Evolutionary conservation across 345 rosid species (phyloP), one percentile per base, ranked within the genome.

Genomic region (Pugionium cornutum): DNA sequence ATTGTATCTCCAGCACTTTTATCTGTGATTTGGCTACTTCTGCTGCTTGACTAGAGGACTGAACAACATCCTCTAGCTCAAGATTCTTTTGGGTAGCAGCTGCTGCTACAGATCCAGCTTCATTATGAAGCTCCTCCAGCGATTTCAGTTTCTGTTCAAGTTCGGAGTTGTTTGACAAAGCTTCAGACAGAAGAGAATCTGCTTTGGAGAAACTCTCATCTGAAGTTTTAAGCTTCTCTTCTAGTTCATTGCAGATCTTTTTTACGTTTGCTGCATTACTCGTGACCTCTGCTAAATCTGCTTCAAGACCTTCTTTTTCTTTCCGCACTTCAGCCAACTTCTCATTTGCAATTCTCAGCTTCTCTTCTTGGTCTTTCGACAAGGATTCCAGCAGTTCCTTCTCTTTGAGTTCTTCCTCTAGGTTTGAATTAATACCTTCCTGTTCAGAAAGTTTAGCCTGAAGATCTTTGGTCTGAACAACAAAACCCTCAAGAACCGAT

Each of bases 131-230:
- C 55, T 77, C 88, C 73, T 84, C 96, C 55, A 88, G 72, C 34
- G 87, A 84, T 71, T 87, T 86, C 79, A 90, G 49, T 75, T 84
- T 88, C 75, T 86, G 75, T 55, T 82, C 91, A 53, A 90, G 92
- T 74, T 84, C 95, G 46, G 80, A 81, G 62, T 76, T 88, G 73
- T 76, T 78, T 4, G 86, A 76, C 75, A 88, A 77, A 62, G 97
- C 86, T 74, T 85, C 80, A 66, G 95, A 81, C 69, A 88, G 68
- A 53, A 82, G 87, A 62, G 88, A 84, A 70, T 88, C 95, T 7
- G 84, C 60, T 67, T 82, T 85, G 33, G 66, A 6, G 81, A 78
- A 83, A 73, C 79, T 86, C 48, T 88, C 92, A 8, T 85, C 88
- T 35, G 91, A 81, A 33, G 75, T 42, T 75, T 85, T 87, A 81